Percentiles rank a stretch among this genome's conserved stretches.
Evolutionary conservation across 768 basidiomycete species (phyloP).

Genomic region (Boletus sp.): DNA sequence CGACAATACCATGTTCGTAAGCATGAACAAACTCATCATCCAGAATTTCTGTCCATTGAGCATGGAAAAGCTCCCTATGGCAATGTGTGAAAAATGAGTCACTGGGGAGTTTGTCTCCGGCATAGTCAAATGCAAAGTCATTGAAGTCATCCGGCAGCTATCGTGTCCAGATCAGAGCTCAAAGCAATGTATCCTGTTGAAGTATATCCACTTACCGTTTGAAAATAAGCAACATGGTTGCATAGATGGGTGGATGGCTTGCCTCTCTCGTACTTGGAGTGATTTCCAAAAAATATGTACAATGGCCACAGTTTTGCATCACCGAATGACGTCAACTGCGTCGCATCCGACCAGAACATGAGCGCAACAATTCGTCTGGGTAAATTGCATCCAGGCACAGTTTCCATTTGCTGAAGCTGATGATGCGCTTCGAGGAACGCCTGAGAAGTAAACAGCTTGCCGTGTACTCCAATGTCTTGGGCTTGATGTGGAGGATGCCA

Average conservation of each 20-base stretch:
- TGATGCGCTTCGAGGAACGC: not conserved
- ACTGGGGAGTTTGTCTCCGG: not conserved
- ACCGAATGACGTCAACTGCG: not conserved
- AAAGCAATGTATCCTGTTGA: not conserved
- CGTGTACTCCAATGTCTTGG: not conserved
- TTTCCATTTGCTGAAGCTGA: not conserved
- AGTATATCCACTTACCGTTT: not conserved
- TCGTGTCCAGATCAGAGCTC: not conserved
- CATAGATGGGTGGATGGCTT: not conserved
- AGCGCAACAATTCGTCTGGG: not conserved
- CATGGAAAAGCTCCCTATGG: not conserved
- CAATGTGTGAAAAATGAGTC: not conserved
- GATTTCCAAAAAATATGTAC: not conserved
- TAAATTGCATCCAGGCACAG: not conserved
- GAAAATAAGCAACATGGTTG: not conserved
- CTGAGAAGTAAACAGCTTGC: not conserved
- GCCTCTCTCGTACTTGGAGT: not conserved
- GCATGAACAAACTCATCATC: not conserved
- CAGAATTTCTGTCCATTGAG: not conserved
- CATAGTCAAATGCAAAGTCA: not conserved
- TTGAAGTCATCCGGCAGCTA: not conserved
- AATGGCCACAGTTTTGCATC: not conserved
- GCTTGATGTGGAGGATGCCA: not conserved
- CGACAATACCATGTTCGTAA: not conserved
- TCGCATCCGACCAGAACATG: slow-evolving; percentile 1